phyloP scores from a whole-genome alignment of 2,329 filamentous ascomycete species.

The Calonectria multiphialidica region DNA sequence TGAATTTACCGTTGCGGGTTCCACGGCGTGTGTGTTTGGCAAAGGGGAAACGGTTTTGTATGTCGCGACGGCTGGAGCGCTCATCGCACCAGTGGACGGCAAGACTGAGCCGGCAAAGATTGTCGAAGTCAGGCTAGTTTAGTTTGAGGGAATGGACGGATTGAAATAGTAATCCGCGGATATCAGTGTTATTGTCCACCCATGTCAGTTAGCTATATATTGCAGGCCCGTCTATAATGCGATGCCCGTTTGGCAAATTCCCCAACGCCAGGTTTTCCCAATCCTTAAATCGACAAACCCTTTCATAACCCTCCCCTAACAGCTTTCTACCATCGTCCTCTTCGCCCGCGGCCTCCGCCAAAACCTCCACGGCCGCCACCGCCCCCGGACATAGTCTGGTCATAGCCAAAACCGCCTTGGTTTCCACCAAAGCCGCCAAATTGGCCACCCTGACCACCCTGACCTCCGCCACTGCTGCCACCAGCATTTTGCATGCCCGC shows the following conservation, averaged over 20 bases:
- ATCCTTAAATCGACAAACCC: constrained; percentile 38
- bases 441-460: constrained; percentile 64
- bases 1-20: constrained; percentile 25
- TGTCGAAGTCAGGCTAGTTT: constrained; percentile 28
- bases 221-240: constrained; percentile 36
- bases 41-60: constrained; percentile 28
- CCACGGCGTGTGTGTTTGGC: constrained; percentile 30
- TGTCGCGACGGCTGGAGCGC: constrained; percentile 30
- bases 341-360: constrained; percentile 42
- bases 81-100: constrained; percentile 29
- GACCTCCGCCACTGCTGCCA: constrained; percentile 55
- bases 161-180: constrained; percentile 17
- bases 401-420: constrained; percentile 65
- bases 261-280: constrained; percentile 43
- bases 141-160: not conserved
- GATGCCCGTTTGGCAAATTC: constrained; percentile 36
- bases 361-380: constrained; percentile 51
- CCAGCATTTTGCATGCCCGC: constrained; percentile 65
- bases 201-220: constrained; percentile 21
- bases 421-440: constrained; percentile 67
- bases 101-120: constrained; percentile 37
- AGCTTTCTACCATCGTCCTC: constrained; percentile 38
- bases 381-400: constrained; percentile 59
- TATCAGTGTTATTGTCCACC: constrained; percentile 18
- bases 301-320: constrained; percentile 1